Percentiles rank a stretch among this genome's conserved stretches.
Evolutionary conservation across 2,329 filamentous ascomycete genomes (phyloP).

Genomic region (Rutstroemia sp.): DNA sequence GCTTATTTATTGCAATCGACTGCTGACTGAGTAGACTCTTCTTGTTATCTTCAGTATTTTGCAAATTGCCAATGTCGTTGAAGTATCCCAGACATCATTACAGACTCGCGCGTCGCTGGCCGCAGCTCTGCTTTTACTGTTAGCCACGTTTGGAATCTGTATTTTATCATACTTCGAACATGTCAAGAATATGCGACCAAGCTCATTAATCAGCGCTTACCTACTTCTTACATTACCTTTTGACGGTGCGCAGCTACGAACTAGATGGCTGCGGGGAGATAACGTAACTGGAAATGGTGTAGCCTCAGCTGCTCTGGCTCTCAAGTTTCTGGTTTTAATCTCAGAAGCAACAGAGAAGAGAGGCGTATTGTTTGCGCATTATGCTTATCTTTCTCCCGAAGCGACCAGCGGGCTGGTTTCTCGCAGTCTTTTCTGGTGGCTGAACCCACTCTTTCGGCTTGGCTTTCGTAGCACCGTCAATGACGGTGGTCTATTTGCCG

Average conservation of each 20-base stretch:
- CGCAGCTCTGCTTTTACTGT: conserved; percentile 17
- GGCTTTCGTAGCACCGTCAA: conserved; percentile 27
- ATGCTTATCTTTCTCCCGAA: conserved; percentile 18
- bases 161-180: conserved; percentile 21
- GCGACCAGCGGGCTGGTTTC: conserved; percentile 29
- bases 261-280: conserved; percentile 7
- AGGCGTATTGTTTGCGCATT: conserved; percentile 9
- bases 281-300: conserved; percentile 1
- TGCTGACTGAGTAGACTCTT: conserved; percentile 10
- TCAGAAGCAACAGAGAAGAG: conserved; percentile 19
- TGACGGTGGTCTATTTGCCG: conserved; percentile 24
- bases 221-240: conserved; percentile 20
- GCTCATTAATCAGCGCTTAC: conserved; percentile 20
- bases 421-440: conserved; percentile 31
- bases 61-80: conserved; percentile 14
- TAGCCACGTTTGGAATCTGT: conserved; percentile 12
- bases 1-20: background rate
- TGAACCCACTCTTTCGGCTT: conserved; percentile 28
- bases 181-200: conserved; percentile 16
- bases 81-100: conserved; percentile 11
- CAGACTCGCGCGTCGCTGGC: conserved; percentile 15
- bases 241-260: conserved; percentile 19
- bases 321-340: conserved; percentile 15
- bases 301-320: conserved; percentile 1
- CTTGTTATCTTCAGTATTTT: conserved; percentile 14